Evolutionary conservation across 2,329 filamentous ascomycete genomes (phyloP), one percentile per base, ranked within the genome.

Genomic region (Lanzia echinophila): DNA sequence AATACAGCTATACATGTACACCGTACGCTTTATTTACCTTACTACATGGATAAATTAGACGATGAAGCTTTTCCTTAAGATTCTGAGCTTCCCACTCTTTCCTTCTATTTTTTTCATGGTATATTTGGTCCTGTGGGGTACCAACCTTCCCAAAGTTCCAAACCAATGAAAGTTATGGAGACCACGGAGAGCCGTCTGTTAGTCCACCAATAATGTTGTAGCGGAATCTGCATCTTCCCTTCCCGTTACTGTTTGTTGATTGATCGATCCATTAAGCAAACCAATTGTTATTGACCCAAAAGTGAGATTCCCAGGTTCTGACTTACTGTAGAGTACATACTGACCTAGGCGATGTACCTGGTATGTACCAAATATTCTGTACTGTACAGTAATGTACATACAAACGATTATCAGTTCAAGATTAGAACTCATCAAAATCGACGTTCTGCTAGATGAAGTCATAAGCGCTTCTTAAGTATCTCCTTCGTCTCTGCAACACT

Each of bases 151-250:
- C 15, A 46, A 31, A 19, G 19, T 24, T 20, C 33, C 24, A 38
- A 48, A n/a, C 22, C 22, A 20, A 17, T 3, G 48, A 28, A 34
- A 44, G 39, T 28, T 24, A 44, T 31, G 19, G 38, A 44, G 42
- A 44, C 24, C 20, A 32, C 41, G 41, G 39, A 51, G 39, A 13
- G 33, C 24, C 24, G 8, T 8, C n/a, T 11, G 49, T 24, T 46
- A 15, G 28, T 15, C 42, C 50, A 28, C 50, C 50, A 47, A 53
- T 53, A 13, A 47, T 15, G 42, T 11, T 31, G 13, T n/a, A 20
- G 34, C 50, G 43, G 50, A 41, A 53, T 24, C 34, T 53, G 50
- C 36, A 53, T n/a, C 19, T 32, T 42, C 39, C 50, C 50, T 47
- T 47, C 11, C 43, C 43, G 43, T 17, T 13, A 20, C 24, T 24